Conservation (phyloP, 2,329 filamentous ascomycete species). For the Trichoderma sp. region DNA sequence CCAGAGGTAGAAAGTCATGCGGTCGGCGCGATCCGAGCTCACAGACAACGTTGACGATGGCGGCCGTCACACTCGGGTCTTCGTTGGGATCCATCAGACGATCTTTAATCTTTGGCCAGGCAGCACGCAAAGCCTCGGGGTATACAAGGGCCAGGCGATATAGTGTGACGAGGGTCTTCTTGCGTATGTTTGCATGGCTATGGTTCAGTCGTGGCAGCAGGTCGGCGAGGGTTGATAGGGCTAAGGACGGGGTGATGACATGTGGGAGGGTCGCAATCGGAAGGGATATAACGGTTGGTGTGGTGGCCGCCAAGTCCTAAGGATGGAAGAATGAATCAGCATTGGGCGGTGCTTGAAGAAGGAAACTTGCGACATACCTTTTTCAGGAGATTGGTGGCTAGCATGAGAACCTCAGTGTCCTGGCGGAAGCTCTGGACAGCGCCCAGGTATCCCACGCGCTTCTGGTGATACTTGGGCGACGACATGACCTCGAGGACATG, state of each 20-base stretch:
- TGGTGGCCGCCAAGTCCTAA: constrained; percentile 67
- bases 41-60: constrained; percentile 95
- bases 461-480: constrained; percentile 88
- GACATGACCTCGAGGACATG: constrained; percentile 99
- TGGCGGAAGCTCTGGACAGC: constrained; percentile 94
- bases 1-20: constrained; percentile 87
- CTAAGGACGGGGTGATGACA: constrained; percentile 87
- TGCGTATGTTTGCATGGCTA: constrained; percentile 79
- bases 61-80: constrained; percentile 88
- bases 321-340: background rate
- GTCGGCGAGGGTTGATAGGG: constrained; percentile 83
- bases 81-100: constrained; percentile 85
- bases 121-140: constrained; percentile 84
- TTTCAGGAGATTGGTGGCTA: constrained; percentile 94
- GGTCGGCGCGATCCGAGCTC: constrained; percentile 93
- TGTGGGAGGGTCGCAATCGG: constrained; percentile 90
- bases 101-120: constrained; percentile 98
- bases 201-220: constrained; percentile 82
- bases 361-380: constrained; percentile 54
- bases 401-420: constrained; percentile 95
- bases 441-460: constrained; percentile 89
- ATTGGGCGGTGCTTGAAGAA: background rate
- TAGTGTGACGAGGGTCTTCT: constrained; percentile 93
- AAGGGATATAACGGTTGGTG: constrained; percentile 74
- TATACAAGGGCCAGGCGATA: constrained; percentile 95